Conservation (phyloP, 169 alveolate species). For the Cryptosporidium tyzzeri region DNA sequence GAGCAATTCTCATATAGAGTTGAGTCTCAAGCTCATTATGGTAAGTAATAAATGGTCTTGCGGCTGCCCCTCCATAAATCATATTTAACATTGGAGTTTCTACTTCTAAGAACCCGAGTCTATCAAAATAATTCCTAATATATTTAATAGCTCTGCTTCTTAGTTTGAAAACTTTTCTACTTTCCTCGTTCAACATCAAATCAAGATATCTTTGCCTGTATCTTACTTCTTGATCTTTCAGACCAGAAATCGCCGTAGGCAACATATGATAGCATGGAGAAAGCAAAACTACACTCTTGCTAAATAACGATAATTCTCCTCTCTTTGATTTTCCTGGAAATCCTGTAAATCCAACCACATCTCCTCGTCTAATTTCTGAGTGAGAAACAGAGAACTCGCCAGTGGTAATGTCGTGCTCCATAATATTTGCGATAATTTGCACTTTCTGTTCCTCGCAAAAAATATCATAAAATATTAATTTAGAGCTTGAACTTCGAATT, state of each 20-base stretch:
- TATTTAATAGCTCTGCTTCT: slow-evolving; percentile 87
- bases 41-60: slow-evolving; percentile 97
- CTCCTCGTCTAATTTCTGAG: slow-evolving; percentile 88
- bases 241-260: slow-evolving; percentile 94
- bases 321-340: slow-evolving; percentile 92
- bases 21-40: slow-evolving; percentile 97
- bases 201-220: slow-evolving; percentile 97
- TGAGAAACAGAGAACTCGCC: slow-evolving; percentile 84
- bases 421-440: slow-evolving; percentile 88
- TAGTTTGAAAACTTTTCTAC: slow-evolving; percentile 88
- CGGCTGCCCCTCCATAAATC: slow-evolving; percentile 98
- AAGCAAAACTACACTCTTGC: slow-evolving; percentile 87
- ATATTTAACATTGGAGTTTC: slow-evolving; percentile 99
- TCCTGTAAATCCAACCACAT: slow-evolving; percentile 91
- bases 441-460: slow-evolving; percentile 89
- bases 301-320: slow-evolving; percentile 97
- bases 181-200: slow-evolving; percentile 91
- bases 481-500: slow-evolving; percentile 90
- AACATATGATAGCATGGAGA: slow-evolving; percentile 97
- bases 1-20: slow-evolving; percentile 98
- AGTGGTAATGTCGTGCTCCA: slow-evolving; percentile 82
- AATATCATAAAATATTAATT: slow-evolving; percentile 91
- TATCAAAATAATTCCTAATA: slow-evolving; percentile 86
- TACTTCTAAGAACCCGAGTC: slow-evolving; percentile 96
- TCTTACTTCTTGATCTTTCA: slow-evolving; percentile 94